Evolutionary conservation across 768 basidiomycete genomes (phyloP).

Genomic region (Coprinellus micaceus): DNA sequence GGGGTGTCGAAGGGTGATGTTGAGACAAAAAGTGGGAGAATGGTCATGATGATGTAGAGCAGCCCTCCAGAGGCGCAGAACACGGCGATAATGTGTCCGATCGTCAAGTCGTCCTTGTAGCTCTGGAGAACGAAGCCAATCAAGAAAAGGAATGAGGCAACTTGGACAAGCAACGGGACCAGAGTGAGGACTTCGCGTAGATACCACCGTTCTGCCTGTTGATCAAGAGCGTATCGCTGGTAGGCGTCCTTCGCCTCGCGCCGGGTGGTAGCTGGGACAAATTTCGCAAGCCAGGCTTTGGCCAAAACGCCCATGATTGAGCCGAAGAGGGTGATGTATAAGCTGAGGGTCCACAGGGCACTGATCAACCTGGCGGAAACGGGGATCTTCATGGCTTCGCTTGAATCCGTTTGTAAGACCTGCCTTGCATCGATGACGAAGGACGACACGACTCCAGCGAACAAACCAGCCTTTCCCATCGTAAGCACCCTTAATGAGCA

Average conservation of each 20-base stretch:
- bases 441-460: conserved; percentile 20
- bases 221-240: conserved; percentile 16
- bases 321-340: conserved; percentile 22
- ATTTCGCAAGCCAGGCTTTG: conserved; percentile 19
- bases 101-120: background rate
- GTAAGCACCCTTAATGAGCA: background rate
- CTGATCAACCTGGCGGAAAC: conserved; percentile 18
- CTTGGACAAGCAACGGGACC: conserved; percentile 17
- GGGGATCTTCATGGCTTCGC: conserved; percentile 10
- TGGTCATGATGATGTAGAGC: conserved; percentile 4
- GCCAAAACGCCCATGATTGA: conserved; percentile 27
- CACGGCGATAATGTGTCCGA: background rate
- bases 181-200: conserved; percentile 15
- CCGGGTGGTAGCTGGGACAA: conserved; percentile 14
- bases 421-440: conserved; percentile 19
- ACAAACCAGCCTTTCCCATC: conserved; percentile 18
- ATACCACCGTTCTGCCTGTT: conserved; percentile 15
- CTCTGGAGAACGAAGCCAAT: conserved; percentile 15
- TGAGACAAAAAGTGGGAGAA: background rate
- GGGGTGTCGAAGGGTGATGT: conserved; percentile 8
- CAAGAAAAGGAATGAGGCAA: conserved; percentile 19
- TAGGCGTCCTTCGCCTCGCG: conserved; percentile 17
- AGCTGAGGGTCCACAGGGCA: conserved; percentile 23
- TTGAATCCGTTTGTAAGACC: conserved; percentile 13
- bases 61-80: background rate